phyloP scores from a whole-genome alignment of 2,329 filamentous ascomycete genomes.

The Fusarium graminum region DNA sequence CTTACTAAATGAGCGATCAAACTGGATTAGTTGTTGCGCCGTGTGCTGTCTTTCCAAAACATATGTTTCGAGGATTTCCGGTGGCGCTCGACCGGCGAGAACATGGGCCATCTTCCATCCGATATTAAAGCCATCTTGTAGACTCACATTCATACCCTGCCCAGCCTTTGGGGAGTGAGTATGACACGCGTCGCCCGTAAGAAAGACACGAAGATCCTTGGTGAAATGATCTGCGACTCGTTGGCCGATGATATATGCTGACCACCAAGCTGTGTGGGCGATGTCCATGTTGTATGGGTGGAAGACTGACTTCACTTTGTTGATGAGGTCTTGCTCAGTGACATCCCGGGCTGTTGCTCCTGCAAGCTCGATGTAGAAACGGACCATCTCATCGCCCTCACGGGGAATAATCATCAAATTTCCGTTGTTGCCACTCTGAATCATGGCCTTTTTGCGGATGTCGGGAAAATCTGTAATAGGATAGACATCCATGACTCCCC shows the following conservation, averaged over 20 bases:
- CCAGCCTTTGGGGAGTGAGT: slow-evolving; percentile 71
- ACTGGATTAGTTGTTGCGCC: slow-evolving; percentile 60
- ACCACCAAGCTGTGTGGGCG: slow-evolving; percentile 44
- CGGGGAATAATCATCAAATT: slow-evolving; percentile 49
- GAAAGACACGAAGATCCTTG: slow-evolving; percentile 70
- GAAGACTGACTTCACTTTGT: slow-evolving; percentile 65
- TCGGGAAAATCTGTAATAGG: slow-evolving; percentile 49
- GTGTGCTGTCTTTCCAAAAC: slow-evolving; percentile 64
- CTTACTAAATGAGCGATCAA: slow-evolving; percentile 54
- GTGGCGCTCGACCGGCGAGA: slow-evolving; percentile 46
- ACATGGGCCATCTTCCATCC: slow-evolving; percentile 68
- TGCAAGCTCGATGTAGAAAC: slow-evolving; percentile 41
- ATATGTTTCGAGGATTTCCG: slow-evolving; percentile 60
- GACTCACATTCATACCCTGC: slow-evolving; percentile 79
- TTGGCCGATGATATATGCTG: slow-evolving; percentile 72
- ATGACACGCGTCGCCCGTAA: slow-evolving; percentile 73
- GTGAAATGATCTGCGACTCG: slow-evolving; percentile 58
- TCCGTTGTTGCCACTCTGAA: slow-evolving; percentile 41
- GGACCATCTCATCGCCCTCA: slow-evolving; percentile 44
- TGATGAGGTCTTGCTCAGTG: slow-evolving; percentile 46
- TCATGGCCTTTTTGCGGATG: slow-evolving; percentile 49
- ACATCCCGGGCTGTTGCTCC: slow-evolving; percentile 19
- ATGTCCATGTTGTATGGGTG: slow-evolving; percentile 64
- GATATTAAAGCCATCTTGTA: slow-evolving; percentile 71
- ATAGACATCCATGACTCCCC: slow-evolving; percentile 49